Evolutionary conservation across 148 eudicot species (phyloP).

Genomic region (Mesembryanthemum crystallinum): DNA sequence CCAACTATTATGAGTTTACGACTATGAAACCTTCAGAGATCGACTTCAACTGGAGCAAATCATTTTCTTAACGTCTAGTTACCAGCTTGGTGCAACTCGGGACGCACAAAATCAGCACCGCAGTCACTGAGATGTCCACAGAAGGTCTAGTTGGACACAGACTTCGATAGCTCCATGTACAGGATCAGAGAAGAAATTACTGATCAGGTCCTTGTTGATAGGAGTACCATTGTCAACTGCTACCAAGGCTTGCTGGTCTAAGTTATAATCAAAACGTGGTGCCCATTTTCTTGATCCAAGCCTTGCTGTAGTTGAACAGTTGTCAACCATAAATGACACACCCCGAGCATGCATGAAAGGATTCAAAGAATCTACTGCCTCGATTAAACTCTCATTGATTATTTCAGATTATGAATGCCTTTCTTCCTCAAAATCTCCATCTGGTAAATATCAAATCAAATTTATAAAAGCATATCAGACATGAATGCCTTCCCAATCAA

Average conservation of each 20-base stretch:
- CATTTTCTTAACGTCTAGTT: too few relatives aligned
- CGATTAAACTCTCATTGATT: slow-evolving; percentile 93
- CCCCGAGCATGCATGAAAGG: slow-evolving; percentile 99
- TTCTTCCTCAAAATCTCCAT: slow-evolving; percentile 92
- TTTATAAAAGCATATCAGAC: too few relatives aligned
- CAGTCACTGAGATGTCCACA: slow-evolving; percentile 83
- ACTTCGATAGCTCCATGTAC: slow-evolving; percentile 88
- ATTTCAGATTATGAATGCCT: slow-evolving; percentile 98
- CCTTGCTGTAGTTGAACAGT: slow-evolving; percentile 94
- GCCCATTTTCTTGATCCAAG: slow-evolving; percentile 98
- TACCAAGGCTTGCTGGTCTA: slow-evolving; percentile 91
- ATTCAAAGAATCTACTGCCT: slow-evolving; percentile 92
- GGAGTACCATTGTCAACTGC: slow-evolving; percentile 68
- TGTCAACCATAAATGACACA: slow-evolving; percentile 93
- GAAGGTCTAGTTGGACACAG: slow-evolving; percentile 92
- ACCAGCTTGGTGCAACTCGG: slow-evolving; percentile 49
- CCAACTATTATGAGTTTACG: too few relatives aligned
- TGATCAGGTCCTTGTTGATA: slow-evolving; percentile 70
- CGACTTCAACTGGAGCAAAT: too few relatives aligned
- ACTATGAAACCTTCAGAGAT: too few relatives aligned
- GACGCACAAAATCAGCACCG: slow-evolving; percentile 97
- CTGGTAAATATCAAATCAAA: slow-evolving; percentile 34
- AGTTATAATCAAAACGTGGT: slow-evolving; percentile 82
- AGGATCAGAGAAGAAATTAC: slow-evolving; percentile 88
- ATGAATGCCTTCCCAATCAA: not conserved